Evolutionary conservation across 345 rosid species (phyloP), one percentile per base, ranked within the genome.

Genomic region (Hibiscus syriacus): DNA sequence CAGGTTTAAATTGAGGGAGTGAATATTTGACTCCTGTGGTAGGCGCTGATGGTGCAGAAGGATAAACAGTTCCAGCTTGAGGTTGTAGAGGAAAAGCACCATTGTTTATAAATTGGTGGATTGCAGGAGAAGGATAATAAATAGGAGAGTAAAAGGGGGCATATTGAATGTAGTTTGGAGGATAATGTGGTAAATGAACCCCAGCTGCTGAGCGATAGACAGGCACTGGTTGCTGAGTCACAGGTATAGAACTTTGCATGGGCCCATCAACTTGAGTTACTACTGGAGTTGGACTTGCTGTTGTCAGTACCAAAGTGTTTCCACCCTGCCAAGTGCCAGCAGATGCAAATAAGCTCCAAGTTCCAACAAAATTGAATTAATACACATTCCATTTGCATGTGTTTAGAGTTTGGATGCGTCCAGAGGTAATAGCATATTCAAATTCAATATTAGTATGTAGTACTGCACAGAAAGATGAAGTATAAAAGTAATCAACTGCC

Each of bases 161-260:
- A 72, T 88, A 92, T 34, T 91, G 90, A 70, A 92, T 71, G 79
- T 82, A 92, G 64, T 88, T 92, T 78, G 92, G 92, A 58, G 93
- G 90, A 77, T 80, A 92, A 80, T 83, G 97, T 22, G 98, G 75
- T 71, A 88, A 66, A 55, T 90, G 97, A 80, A 92, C 76, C 69
- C 92, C 92, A 26, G 96, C 68, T 22, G 97, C 90, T n/a, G 98
- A 85, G n/a, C 96, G 90, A 72, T 85, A 92, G 41, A 87, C 89
- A 32, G 93, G 90, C 38, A 87, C 79, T 76, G 89, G 89, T 73
- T 88, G 98, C 77, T 92, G 98, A 62, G 88, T 81, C 72, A 79
- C 81, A 60, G 95, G 70, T 32, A 92, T 63, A 69, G 98, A 90
- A 78, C 87, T 90, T 72, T 90, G 98, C 93, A 86, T 81, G 52